These are phyloP conservation scores for Claviceps pusilla DNA, from an alignment of 2,329 filamentous ascomycete genomes.

Conservation along the genomic window DNA sequence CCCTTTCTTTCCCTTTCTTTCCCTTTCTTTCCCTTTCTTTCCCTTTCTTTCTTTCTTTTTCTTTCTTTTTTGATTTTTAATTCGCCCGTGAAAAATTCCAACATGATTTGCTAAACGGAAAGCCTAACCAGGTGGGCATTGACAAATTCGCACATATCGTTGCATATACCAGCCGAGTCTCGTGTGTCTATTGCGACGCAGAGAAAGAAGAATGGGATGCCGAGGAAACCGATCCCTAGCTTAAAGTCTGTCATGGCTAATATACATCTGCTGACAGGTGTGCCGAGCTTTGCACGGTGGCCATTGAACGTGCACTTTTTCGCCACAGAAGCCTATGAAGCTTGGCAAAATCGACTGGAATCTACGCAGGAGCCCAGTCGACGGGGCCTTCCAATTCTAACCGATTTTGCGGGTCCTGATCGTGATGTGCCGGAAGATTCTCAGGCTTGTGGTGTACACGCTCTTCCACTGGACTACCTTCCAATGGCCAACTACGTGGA, in stretches of 20 bases:
- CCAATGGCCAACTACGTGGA: slow-evolving; percentile 37
- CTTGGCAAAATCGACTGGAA: slow-evolving; percentile 49
- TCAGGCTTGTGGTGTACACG: slow-evolving; percentile 33
- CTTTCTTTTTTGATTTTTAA: slow-evolving; percentile 6
- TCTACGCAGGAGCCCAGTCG: slow-evolving; percentile 32
- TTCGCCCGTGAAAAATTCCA: no score
- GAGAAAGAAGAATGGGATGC: slow-evolving; percentile 37
- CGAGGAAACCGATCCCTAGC: slow-evolving; percentile 41
- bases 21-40: neutral
- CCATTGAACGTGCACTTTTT: slow-evolving; percentile 74
- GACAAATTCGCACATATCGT: slow-evolving; percentile 67
- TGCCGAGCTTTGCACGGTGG: slow-evolving; percentile 69
- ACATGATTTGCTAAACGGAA: slow-evolving; percentile 3
- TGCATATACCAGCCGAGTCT: slow-evolving; percentile 55
- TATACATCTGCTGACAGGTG: slow-evolving; percentile 63
- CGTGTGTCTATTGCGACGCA: slow-evolving; percentile 40
- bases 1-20: no score
- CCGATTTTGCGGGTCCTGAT: slow-evolving; percentile 33
- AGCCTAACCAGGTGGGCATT: slow-evolving; percentile 63
- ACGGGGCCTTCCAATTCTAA: slow-evolving; percentile 34
- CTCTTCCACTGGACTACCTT: slow-evolving; percentile 39
- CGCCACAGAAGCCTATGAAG: slow-evolving; percentile 47
- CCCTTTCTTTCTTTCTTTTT: neutral
- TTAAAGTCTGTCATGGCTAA: slow-evolving; percentile 61
- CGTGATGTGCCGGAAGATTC: slow-evolving; percentile 3